Conservation (phyloP, 371 early-diverging fungal species). For the Syncephalastrum sp. region DNA sequence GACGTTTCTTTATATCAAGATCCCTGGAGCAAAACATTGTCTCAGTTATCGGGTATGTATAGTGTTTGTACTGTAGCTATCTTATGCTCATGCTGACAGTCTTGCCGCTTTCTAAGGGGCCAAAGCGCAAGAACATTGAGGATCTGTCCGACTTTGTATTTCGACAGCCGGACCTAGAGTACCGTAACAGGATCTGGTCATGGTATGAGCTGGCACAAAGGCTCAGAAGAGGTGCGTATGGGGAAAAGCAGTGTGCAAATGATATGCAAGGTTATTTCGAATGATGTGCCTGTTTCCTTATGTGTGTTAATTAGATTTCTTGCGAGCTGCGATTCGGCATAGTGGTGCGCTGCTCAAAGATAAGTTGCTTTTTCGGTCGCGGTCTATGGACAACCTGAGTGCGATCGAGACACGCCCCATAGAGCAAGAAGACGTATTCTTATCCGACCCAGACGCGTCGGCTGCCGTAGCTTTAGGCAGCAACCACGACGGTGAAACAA, state of each 20-base stretch:
- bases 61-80: neutral
- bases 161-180: constrained; percentile 68
- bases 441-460: too few relatives aligned
- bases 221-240: constrained; percentile 57
- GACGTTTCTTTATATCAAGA: constrained; percentile 71
- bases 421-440: too few relatives aligned
- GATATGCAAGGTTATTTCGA: neutral
- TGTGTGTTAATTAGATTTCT: neutral
- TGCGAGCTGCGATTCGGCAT: constrained; percentile 5
- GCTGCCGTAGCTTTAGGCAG: too few relatives aligned
- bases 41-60: constrained; percentile 65
- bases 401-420: too few relatives aligned
- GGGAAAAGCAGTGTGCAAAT: neutral
- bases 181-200: constrained; percentile 72
- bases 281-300: neutral
- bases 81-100: neutral
- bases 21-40: constrained; percentile 66
- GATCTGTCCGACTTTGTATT: constrained; percentile 71
- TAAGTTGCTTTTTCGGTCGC: too few relatives aligned
- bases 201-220: constrained; percentile 65
- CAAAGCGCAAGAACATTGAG: constrained; percentile 69
- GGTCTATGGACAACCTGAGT: too few relatives aligned
- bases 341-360: too few relatives aligned
- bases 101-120: constrained; percentile 33
- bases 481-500: too few relatives aligned